Base-by-base conservation (phyloP, 1,139 yeast species). In the Hyphopichia wangnamkhiaoensis region DNA sequence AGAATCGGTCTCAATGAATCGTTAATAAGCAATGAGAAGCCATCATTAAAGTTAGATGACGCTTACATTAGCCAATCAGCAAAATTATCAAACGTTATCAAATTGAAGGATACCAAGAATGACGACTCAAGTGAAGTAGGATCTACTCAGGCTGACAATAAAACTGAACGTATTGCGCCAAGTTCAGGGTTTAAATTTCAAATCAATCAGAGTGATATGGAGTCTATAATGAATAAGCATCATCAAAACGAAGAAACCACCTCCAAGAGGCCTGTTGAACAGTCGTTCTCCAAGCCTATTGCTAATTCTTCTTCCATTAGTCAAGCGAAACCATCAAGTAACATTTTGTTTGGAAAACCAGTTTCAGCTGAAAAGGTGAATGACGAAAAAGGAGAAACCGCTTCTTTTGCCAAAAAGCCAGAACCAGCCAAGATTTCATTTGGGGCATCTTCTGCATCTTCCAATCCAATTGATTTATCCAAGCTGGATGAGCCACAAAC, bases 101-200 rank as follows among this genome's bases (percentile, higher is more conserved):
- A 63, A 39, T 43, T 67, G 10, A 67, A 65, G 37, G 65, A 62
- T 15, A 34, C 12, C 7, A 15, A 25, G 10, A 34, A 34, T 8
- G 34, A 37, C 1, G 44, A 33, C 4, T n/a, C 13, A 19, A 16
- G 19, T 13, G 29, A 24, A 7, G 16, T 5, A 10, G 15, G 40
- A 0, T 33, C 27, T 20, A 39, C 42, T 19, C 40, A 36, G 16
- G 38, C 30, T 9, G 40, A 43, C 9, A 42, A 45, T 5, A 43
- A 45, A 17, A 39, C 41, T 15, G 35, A 34, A 2, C 24, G 48
- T 1, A 36, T 52, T 7, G 59, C 58, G 18, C 76, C 76, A 14
- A 67, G 72, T 32, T 56, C 65, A 2, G 75, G 73, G 1, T 70
- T 70, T 50, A 57, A 63, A 26, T 69, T 70, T 43, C 54, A 63